Evolutionary conservation across 768 basidiomycete species (phyloP), one percentile per base, ranked within the genome.

Genomic region (Auricularia sp.): DNA sequence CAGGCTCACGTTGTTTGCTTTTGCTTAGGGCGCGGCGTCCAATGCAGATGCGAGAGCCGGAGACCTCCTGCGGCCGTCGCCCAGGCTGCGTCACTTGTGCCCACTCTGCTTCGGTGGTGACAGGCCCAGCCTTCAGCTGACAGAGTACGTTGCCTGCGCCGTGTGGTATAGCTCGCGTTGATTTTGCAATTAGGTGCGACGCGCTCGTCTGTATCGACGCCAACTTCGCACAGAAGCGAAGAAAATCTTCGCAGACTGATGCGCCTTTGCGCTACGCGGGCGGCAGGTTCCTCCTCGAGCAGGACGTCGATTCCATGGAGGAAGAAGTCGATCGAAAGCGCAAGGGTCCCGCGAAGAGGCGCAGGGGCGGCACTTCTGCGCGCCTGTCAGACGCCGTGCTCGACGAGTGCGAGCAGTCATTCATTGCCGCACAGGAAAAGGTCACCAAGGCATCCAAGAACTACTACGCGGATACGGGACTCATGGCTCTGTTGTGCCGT

Each of bases 201-300:
- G n/a, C n/a, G n/a, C n/a, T n/a, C n/a, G 71, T 75, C 2, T 76
- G 73, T 58, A 24, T 74, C 14, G 76, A 78, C 67, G 72, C 71
- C 1, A 74, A 72, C 65, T 77, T 78, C 56, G 74, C 70, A 24
- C 76, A 78, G 63, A 76, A 77, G 63, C 18, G 39, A 13, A 5
- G 69, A 68, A 1, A 61, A 69, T 54, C 62, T 64, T 0, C 56
- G 68, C 16, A 58, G 63, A 10, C 68, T 1, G 69, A 73, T 59
- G 68, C 70, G 0, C 68, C 70, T 18, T 35, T 54, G 24, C 29
- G 33, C 0, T 73, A 74, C 63, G 71, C 73, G 1, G 51, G 65
- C 0, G 65, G 70, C 0, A 63, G 70, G 5, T 76, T 73, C 61
- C 37, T 77, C 0, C 45, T 70, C 0, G 62, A 70, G 18, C 54